phyloP scores from a whole-genome alignment of 257 asterid genomes.

The Solanum megistacrolobum region DNA sequence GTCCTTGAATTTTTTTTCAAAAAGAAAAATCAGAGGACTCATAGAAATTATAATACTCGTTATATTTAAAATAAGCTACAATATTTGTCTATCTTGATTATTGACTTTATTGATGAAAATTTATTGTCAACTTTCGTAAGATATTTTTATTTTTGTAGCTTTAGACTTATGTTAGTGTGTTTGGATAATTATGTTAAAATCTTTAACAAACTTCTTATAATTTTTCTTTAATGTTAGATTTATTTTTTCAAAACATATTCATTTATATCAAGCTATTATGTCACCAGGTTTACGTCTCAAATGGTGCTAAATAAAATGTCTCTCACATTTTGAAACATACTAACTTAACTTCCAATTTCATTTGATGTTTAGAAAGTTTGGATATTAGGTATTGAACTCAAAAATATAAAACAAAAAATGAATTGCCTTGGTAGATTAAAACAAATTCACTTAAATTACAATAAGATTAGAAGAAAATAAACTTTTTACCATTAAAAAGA shows the following conservation, averaged over 20 bases:
- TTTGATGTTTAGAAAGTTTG: neutral
- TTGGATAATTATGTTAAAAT: neutral
- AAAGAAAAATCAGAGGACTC: too few species aligned
- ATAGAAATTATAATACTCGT: too few species aligned
- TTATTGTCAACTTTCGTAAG: too few species aligned
- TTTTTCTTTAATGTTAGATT: neutral
- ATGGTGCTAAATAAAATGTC: too few species aligned
- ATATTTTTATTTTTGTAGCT: neutral
- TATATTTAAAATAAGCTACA: too few species aligned
- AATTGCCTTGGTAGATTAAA: neutral
- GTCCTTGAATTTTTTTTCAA: too few species aligned
- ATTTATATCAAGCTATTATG: neutral
- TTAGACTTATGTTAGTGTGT: neutral
- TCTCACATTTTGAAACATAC: neutral
- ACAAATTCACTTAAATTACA: neutral
- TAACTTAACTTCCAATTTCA: neutral
- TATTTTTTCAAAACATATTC: too few species aligned
- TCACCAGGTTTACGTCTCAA: too few species aligned
- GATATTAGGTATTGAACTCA: neutral
- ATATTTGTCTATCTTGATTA: too few species aligned
- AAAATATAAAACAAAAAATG: neutral
- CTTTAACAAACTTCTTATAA: neutral
- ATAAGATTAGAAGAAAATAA: neutral
- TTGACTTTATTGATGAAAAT: too few species aligned
- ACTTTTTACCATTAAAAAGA: neutral